phyloP scores from a whole-genome alignment of 1,139 yeast genomes.

The Zygoascus sp. region DNA sequence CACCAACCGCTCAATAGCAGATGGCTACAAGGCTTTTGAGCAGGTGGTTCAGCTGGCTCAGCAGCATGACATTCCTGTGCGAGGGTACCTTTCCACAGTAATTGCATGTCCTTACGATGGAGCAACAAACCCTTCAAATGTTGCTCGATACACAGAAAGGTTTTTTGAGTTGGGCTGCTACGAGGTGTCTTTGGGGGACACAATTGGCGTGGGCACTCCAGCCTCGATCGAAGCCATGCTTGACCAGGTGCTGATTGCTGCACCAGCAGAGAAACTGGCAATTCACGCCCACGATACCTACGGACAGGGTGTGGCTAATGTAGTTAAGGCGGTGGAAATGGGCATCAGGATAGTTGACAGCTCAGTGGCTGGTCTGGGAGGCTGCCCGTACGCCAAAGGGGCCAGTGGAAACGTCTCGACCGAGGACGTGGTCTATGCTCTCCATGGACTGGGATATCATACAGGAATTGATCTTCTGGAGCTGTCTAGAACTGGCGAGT shows the following conservation, averaged over 20 bases:
- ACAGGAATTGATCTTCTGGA: slow-evolving; percentile 33
- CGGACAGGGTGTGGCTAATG: slow-evolving; percentile 38
- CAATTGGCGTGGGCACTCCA: slow-evolving; percentile 38
- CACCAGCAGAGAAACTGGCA: slow-evolving; percentile 31
- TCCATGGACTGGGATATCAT: slow-evolving; percentile 34
- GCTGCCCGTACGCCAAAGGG: slow-evolving; percentile 39
- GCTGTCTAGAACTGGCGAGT: slow-evolving; percentile 31
- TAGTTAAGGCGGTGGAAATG: slow-evolving; percentile 32
- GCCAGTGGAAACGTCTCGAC: slow-evolving; percentile 38
- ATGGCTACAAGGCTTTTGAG: slow-evolving; percentile 29
- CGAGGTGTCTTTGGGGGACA: slow-evolving; percentile 37
- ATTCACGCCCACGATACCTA: slow-evolving; percentile 39
- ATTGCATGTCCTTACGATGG: slow-evolving; percentile 38
- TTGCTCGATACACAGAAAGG: slow-evolving; percentile 29
- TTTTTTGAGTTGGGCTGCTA: slow-evolving; percentile 35
- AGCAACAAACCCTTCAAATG: slow-evolving; percentile 31
- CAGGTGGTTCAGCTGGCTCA: slow-evolving; percentile 30
- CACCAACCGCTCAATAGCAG: slow-evolving; percentile 33
- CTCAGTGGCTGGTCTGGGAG: slow-evolving; percentile 37
- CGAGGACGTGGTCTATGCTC: slow-evolving; percentile 36
- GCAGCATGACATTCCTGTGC: slow-evolving; percentile 25
- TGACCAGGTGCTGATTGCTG: slow-evolving; percentile 25
- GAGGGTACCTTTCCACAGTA: slow-evolving; percentile 36
- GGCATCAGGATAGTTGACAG: slow-evolving; percentile 35
- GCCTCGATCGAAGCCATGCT: slow-evolving; percentile 29